Base-by-base conservation (phyloP, 1,284 basidiomycete genomes). In the Grifola frondosa region DNA sequence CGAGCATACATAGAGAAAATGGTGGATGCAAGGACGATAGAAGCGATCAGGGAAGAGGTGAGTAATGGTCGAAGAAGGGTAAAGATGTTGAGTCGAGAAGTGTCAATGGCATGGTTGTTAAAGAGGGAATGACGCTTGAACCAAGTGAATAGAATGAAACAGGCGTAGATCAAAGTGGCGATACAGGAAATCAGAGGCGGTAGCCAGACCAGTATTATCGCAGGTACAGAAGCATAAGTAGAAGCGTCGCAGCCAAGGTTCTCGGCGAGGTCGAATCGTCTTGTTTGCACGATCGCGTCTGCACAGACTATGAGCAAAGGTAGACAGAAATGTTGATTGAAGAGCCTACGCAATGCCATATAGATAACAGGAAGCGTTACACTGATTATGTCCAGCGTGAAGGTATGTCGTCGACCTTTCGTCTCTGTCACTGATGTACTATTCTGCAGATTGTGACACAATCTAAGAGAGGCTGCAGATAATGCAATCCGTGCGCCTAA, bases 261-360 rank as follows among this genome's bases (percentile, higher is more conserved):
- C 57, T 78, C 64, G 36, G 75, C 62, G 40, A 90, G 66, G 61
- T 84, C 78, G 63, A 86, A 89, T 35, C 87, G 77, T 63, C 79
- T 77, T 46, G 80, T 77, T 61, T 89, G 87, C 13, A 78, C 77
- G 44, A 81, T 62, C 29, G 77, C 57, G 56, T 87, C 85, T 88
- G 46, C 10, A 13, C 6, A 25, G 12, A 11, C 15, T 24, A 40
- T 40, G 16, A 37, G 23, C 15, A 29, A n/a, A n/a, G 30, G 44
- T 36, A 34, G n/a, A 9, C 29, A 16, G 34, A 2, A 4, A 6
- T 6, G 12, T 12, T 20, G 17, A 34, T 29, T 28, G 15, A 35
- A 29, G 3, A 22, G 74, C 81, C 50, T 57, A 86, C 84, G 82
- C 24, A 83, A 57, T 17, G 66, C 62, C 70, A 80, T 78, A 54